Evolutionary conservation across 495 filamentous ascomycete species (phyloP).

Genomic region (Neurospora sublineolata): DNA sequence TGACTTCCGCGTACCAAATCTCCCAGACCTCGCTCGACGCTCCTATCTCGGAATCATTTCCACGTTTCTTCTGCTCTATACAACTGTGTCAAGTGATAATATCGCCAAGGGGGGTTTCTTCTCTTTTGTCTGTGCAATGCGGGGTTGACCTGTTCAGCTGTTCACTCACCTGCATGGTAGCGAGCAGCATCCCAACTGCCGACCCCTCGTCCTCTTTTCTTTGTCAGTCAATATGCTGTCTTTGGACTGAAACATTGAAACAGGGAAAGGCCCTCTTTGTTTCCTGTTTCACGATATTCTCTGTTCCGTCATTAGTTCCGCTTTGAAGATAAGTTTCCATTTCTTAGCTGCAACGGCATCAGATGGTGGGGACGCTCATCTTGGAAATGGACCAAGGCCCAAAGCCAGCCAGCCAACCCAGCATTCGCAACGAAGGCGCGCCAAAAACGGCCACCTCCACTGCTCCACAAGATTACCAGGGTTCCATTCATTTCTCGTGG

Average conservation of each 20-base stretch:
- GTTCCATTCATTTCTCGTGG: constrained; percentile 2
- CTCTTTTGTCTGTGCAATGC: neutral
- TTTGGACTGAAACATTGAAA: neutral
- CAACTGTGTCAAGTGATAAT: neutral
- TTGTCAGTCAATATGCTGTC: neutral
- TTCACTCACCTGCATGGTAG: neutral
- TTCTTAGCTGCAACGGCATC: neutral
- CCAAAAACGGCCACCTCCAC: neutral
- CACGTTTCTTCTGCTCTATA: neutral
- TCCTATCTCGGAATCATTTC: neutral
- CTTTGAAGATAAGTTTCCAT: neutral
- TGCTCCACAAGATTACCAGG: constrained; percentile 9
- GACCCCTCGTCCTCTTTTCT: neutral
- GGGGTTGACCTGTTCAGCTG: neutral
- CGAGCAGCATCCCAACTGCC: neutral
- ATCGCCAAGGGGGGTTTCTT: neutral
- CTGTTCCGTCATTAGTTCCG: neutral
- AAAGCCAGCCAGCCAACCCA: neutral
- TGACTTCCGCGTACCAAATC: neutral
- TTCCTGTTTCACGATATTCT: neutral
- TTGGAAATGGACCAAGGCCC: neutral
- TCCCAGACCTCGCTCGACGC: neutral
- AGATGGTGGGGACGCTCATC: neutral
- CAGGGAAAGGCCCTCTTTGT: neutral
- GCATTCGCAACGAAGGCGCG: neutral